Evolutionary conservation across 768 basidiomycete species (phyloP).

Genomic region (Mycena crocata): DNA sequence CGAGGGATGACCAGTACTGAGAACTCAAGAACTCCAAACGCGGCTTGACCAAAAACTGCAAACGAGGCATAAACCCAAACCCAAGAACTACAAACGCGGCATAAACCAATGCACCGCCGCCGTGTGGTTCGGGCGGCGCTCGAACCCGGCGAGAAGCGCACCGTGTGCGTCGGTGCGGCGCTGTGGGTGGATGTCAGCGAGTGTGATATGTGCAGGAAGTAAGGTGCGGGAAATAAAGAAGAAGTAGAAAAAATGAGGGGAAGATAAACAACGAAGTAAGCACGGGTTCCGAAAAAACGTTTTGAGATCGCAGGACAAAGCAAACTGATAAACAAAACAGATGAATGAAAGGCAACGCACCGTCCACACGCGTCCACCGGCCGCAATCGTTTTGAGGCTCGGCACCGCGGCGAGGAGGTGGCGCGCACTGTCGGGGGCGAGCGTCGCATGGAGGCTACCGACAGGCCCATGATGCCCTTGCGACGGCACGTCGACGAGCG

Average conservation of each 20-base stretch:
- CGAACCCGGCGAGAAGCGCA: slow-evolving; percentile 40
- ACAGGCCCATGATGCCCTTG: no score
- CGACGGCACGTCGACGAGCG: slow-evolving; percentile 57
- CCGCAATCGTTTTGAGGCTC: slow-evolving; percentile 58
- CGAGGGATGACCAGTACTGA: no score
- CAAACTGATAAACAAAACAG: background rate
- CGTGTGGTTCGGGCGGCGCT: slow-evolving; percentile 42
- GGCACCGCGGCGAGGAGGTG: slow-evolving; percentile 55
- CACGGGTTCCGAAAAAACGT: no score
- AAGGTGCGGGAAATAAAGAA: no score
- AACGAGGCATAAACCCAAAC: no score
- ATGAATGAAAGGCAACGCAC: slow-evolving; percentile 47
- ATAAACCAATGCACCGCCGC: slow-evolving; percentile 53
- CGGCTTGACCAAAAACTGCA: no score
- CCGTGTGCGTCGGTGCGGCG: slow-evolving; percentile 37
- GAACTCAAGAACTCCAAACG: no score
- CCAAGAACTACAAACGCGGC: slow-evolving; percentile 46
- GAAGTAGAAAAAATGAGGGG: background rate
- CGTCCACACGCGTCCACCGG: slow-evolving; percentile 65
- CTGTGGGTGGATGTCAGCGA: slow-evolving; percentile 40
- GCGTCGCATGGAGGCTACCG: slow-evolving; percentile 50
- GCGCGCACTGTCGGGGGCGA: slow-evolving; percentile 51
- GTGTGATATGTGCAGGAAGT: no score
- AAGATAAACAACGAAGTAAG: no score
- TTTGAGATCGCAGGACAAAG: no score